Evolutionary conservation across 139 green algal species (phyloP).

Genomic region (Marvania coccoides): DNA sequence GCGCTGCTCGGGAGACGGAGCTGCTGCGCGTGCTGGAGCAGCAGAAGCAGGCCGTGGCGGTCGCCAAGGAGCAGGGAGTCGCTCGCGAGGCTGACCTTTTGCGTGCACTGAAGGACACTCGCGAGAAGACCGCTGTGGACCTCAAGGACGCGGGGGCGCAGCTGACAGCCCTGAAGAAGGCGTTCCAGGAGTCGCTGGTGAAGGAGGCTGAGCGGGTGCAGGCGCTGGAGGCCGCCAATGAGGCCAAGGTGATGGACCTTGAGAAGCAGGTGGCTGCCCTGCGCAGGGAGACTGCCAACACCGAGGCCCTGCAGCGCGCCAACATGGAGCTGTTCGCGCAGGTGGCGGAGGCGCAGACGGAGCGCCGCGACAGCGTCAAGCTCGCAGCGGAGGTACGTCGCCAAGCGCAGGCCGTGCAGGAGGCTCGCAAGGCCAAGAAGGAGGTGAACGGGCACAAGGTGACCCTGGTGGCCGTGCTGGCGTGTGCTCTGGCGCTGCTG

Average conservation of each 20-base stretch:
- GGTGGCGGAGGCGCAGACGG: neutral
- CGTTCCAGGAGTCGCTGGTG: too few species aligned
- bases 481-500: neutral
- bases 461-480: neutral
- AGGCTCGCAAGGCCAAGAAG: neutral
- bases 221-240: too few species aligned
- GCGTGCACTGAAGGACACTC: neutral
- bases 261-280: neutral
- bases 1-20: neutral
- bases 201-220: too few species aligned
- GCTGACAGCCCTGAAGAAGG: neutral
- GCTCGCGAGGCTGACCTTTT: too few species aligned
- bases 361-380: neutral
- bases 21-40: neutral
- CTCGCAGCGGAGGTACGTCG: neutral
- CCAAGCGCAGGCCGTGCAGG: neutral
- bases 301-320: neutral
- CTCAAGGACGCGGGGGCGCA: neutral
- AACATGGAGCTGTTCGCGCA: conserved; percentile 1
- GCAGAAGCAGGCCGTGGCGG: neutral
- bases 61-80: too few species aligned
- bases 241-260: neutral
- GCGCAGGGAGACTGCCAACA: neutral
- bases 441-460: neutral
- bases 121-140: neutral